phyloP scores from a whole-genome alignment of 2,329 filamentous ascomycete species.

The Myriosclerotinia scirpicola region DNA sequence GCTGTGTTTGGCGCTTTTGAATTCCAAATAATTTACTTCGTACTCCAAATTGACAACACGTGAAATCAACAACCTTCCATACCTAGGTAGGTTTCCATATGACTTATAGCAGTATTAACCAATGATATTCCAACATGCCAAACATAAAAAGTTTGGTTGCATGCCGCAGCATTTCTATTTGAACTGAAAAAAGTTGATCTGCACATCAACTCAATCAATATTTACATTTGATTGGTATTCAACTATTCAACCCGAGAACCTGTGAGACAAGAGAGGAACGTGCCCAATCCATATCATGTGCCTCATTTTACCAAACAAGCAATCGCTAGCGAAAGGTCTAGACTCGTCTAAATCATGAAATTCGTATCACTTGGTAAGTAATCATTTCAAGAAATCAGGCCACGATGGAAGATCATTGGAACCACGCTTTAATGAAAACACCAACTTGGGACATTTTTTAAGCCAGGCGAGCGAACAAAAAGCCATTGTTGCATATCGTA shows the following conservation, averaged over 20 bases:
- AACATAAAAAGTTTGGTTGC: background rate
- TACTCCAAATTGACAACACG: too few species aligned
- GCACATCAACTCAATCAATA: background rate
- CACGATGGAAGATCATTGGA: constrained; percentile 17
- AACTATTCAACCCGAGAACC: background rate
- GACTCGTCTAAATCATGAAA: constrained; percentile 20
- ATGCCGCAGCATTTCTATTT: background rate
- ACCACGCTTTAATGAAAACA: background rate
- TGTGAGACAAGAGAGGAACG: background rate
- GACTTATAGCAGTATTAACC: background rate
- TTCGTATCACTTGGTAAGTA: too few species aligned
- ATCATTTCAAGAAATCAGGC: constrained; percentile 18
- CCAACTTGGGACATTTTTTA: background rate
- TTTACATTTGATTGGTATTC: background rate
- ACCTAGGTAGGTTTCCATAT: too few species aligned
- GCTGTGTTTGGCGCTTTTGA: background rate
- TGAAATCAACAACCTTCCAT: too few species aligned
- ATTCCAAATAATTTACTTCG: too few species aligned
- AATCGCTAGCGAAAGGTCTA: constrained; percentile 18
- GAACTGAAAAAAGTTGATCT: background rate
- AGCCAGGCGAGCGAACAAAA: background rate
- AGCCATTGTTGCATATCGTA: constrained; percentile 6
- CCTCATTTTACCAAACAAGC: constrained; percentile 2
- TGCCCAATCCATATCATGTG: background rate
- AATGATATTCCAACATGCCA: background rate